Conservation (phyloP, 140 eudicot species). For the Senecio squalidus region DNA sequence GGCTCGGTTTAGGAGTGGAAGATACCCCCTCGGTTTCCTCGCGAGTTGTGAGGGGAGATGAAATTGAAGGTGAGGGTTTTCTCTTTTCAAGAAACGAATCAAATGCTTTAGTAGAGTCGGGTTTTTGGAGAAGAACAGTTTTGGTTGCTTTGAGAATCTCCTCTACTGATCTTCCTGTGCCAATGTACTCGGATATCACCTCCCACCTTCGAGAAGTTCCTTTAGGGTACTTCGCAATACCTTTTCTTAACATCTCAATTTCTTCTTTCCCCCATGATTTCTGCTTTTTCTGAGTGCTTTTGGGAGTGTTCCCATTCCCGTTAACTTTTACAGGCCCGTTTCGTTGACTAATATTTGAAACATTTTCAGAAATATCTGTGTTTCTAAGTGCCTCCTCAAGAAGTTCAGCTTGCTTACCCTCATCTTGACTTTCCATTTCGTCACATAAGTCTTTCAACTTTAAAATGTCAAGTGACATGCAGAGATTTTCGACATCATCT, state of each 20-base stretch:
- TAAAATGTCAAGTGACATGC: conserved; percentile 60
- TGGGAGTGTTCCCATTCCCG: conserved; percentile 19
- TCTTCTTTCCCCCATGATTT: conserved; percentile 91
- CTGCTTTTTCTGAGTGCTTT: conserved; percentile 38
- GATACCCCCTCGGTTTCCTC: conserved; percentile 49
- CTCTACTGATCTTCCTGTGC: conserved; percentile 72
- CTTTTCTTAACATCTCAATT: conserved; percentile 81
- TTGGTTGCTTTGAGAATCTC: conserved; percentile 96
- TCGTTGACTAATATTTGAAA: conserved; percentile 28
- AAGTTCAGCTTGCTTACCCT: conserved; percentile 42
- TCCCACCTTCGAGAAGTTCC: conserved; percentile 99
- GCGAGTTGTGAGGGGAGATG: conserved; percentile 71
- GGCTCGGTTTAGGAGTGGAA: conserved; percentile 11
- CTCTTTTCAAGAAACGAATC: conserved; percentile 91
- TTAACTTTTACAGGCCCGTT: conserved; percentile 11
- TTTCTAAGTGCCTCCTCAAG: conserved; percentile 37
- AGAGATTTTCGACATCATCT: conserved; percentile 68
- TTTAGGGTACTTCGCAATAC: conserved; percentile 72
- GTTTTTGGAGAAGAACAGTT: conserved; percentile 88
- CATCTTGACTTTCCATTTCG: conserved; percentile 57
- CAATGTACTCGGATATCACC: conserved; percentile 87
- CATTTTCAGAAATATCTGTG: conserved; percentile 27
- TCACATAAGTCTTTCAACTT: conserved; percentile 60
- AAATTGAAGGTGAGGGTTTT: conserved; percentile 64
- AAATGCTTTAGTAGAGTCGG: conserved; percentile 84